Evolutionary conservation across 2,329 filamentous ascomycete genomes (phyloP), one percentile per base, ranked within the genome.

Genomic region (Gremmenia infestans): DNA sequence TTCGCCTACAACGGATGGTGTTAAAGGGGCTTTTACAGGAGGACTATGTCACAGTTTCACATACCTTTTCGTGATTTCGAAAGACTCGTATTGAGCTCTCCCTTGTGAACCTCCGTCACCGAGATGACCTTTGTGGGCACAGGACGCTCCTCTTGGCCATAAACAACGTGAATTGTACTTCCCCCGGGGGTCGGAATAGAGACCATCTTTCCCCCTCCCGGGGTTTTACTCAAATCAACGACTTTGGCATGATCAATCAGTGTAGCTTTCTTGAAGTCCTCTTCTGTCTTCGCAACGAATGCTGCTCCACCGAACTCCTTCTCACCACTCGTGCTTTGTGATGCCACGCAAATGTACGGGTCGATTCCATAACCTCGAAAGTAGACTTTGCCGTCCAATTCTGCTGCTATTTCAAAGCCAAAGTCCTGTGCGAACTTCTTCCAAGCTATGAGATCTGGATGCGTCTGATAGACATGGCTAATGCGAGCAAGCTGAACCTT

Each of bases 151-250:
- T 28, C 5, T 7, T 28, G 25, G 7, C 25, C 25, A 8, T 15
- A 55, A 11, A 58, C 17, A 19, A 58, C 45, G 51, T 53, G 50
- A 14, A 58, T 43, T 7, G 23, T 4, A 19, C 3, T 37, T 2
- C 39, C 47, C 6, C 22, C 4, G 4, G 54, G 54, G 0, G 9
- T 22, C 0, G 36, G 15, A 22, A 57, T 49, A 4, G 43, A 39
- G 5, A 59, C 54, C n/a, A 56, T 51, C 47, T 56, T 45, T 14
- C 57, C 57, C 6, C 57, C 57, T 19, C 53, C 57, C 12, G 57
- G 57, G 8, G 36, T 49, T 7, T 25, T 4, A 28, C 22, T 47
- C 9, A 45, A 15, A 9, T 50, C 47, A 35, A 83, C 71, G 17
- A 40, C 6, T 19, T 6, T 35, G 3, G 57, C 53, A 4, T 25